phyloP scores from a whole-genome alignment of 306 rosid genomes.

The Arachis hypogaea region DNA sequence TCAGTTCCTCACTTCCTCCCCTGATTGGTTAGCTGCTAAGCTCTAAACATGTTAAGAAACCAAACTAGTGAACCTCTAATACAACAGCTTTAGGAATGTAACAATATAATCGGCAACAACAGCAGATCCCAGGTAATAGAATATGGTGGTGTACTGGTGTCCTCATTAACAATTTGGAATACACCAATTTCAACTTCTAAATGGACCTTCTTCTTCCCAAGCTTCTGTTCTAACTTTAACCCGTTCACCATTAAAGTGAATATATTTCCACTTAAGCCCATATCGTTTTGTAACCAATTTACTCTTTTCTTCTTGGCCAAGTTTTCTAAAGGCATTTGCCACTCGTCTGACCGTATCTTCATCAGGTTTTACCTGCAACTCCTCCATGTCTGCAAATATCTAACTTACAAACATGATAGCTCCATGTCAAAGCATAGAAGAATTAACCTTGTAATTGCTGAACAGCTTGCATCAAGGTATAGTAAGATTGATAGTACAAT shows the following conservation, averaged over 20 bases:
- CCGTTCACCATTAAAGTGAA: constrained; percentile 81
- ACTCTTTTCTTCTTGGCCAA: constrained; percentile 73
- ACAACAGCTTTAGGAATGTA: no score
- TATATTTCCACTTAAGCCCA: constrained; percentile 79
- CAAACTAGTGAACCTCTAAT: no score
- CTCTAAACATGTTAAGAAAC: background rate
- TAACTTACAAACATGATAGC: constrained; percentile 38
- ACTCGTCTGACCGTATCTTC: constrained; percentile 85
- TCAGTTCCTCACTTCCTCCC: background rate
- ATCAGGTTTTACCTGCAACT: constrained; percentile 76
- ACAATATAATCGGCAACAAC: constrained; percentile 2
- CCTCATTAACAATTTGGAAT: constrained; percentile 8
- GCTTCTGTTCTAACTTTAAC: constrained; percentile 65
- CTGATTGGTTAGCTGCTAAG: background rate
- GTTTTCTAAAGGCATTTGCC: constrained; percentile 56
- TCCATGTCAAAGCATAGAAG: constrained; percentile 10
- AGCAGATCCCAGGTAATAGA: background rate
- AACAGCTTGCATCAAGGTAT: constrained; percentile 11
- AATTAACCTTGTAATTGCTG: constrained; percentile 1
- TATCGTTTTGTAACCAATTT: constrained; percentile 62
- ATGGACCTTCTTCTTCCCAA: constrained; percentile 48
- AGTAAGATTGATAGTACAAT: constrained; percentile 13
- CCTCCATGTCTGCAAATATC: constrained; percentile 96
- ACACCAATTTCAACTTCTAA: constrained; percentile 33
- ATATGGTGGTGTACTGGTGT: background rate